These are phyloP conservation scores for Podaxis sp. DNA, from an alignment of 768 basidiomycete species.

Conservation along the genomic window DNA sequence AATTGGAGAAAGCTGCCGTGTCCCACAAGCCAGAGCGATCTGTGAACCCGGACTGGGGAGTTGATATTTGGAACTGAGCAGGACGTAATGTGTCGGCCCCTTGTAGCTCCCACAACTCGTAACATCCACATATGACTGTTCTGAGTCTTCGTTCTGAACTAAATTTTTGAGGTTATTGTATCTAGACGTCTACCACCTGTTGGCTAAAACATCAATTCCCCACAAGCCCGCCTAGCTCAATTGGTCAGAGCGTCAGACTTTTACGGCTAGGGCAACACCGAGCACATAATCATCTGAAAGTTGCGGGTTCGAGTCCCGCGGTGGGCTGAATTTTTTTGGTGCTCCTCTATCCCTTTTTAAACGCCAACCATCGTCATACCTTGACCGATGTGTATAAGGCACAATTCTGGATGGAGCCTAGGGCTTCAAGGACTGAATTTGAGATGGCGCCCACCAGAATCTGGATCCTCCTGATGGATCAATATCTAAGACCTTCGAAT, in stretches of 20 bases:
- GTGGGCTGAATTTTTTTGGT: slow-evolving; percentile 9
- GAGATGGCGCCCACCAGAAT: neutral
- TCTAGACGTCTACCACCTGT: no score
- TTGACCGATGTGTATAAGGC: neutral
- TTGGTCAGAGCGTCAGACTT: slow-evolving; percentile 19
- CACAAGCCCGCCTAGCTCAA: slow-evolving; percentile 17
- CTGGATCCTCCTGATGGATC: neutral
- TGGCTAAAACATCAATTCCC: no score
- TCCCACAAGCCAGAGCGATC: slow-evolving; percentile 57
- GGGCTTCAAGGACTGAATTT: no score
- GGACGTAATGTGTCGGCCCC: neutral
- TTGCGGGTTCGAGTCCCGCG: slow-evolving; percentile 18
- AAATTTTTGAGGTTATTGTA: neutral
- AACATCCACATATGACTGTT: neutral
- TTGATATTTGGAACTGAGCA: slow-evolving; percentile 49
- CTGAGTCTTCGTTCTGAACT: neutral
- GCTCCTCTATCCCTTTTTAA: neutral
- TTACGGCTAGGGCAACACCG: slow-evolving; percentile 4
- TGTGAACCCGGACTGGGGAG: slow-evolving; percentile 65
- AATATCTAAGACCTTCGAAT: neutral
- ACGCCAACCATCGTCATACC: neutral
- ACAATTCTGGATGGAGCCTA: neutral
- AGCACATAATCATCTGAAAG: slow-evolving; percentile 14
- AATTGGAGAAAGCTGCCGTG: slow-evolving; percentile 49
- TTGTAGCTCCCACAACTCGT: neutral